Percentiles rank a stretch among this genome's conserved stretches.
These are phyloP conservation scores for Boletus pseudo-olivaceus DNA, from an alignment of 768 basidiomycete genomes.

Conservation along the genomic window DNA sequence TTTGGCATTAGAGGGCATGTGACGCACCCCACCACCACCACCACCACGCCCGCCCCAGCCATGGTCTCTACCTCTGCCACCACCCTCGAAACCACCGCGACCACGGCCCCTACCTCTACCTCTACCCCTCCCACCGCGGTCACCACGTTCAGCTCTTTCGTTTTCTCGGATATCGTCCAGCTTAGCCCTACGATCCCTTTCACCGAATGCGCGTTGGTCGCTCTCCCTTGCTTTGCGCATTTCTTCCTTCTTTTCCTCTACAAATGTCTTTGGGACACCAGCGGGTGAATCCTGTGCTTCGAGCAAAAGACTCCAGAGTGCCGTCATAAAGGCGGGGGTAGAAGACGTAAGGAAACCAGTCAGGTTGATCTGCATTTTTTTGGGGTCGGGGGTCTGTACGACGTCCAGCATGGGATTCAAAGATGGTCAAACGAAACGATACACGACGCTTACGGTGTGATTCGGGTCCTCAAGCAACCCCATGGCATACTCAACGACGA, in stretches of 20 bases:
- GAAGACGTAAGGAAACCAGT: slow-evolving; percentile 90
- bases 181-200: slow-evolving; percentile 64
- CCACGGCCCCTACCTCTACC: slow-evolving; percentile 59
- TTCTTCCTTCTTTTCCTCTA: slow-evolving; percentile 91
- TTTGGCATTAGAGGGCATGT: slow-evolving; percentile 4
- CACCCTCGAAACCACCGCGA: slow-evolving; percentile 46
- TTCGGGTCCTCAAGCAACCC: slow-evolving; percentile 85
- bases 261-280: slow-evolving; percentile 85
- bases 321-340: slow-evolving; percentile 82
- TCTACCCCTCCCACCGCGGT: slow-evolving; percentile 47
- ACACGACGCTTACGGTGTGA: slow-evolving; percentile 58
- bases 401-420: neutral
- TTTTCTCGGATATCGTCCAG: slow-evolving; percentile 66
- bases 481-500: slow-evolving; percentile 95
- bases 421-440: too few relatives aligned
- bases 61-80: slow-evolving; percentile 48
- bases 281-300: slow-evolving; percentile 88
- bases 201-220: slow-evolving; percentile 63
- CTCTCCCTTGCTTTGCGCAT: slow-evolving; percentile 67
- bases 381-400: slow-evolving; percentile 79
- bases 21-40: slow-evolving; percentile 4
- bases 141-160: slow-evolving; percentile 48
- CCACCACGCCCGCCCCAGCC: slow-evolving; percentile 69
- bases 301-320: slow-evolving; percentile 87
- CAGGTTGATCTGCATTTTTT: slow-evolving; percentile 93